These are phyloP conservation scores for Aspergillus nidulans DNA, from an alignment of 495 filamentous ascomycete species.

Conservation along the genomic window DNA sequence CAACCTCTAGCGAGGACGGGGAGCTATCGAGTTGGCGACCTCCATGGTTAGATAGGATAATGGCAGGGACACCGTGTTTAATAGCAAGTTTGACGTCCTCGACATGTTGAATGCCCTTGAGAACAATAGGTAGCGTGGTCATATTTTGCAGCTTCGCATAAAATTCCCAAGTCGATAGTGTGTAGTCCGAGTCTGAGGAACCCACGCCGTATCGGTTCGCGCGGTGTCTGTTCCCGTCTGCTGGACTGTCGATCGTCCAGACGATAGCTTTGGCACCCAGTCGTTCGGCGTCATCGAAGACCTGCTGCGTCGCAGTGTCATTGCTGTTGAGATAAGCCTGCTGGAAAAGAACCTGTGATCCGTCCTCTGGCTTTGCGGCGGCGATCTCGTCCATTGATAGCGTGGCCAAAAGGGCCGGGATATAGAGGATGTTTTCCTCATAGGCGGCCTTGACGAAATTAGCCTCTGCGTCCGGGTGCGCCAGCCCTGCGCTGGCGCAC, in stretches of 20 bases:
- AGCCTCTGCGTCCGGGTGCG: conserved; percentile 28
- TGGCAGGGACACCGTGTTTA: conserved; percentile 13
- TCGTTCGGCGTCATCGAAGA: conserved; percentile 27
- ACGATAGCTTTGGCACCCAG: conserved; percentile 35
- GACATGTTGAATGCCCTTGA: conserved; percentile 41
- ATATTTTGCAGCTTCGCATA: conserved; percentile 21
- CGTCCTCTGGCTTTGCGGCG: conserved; percentile 9
- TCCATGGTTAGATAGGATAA: conserved; percentile 20
- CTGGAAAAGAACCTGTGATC: conserved; percentile 26
- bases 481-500: conserved; percentile 30
- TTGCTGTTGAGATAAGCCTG: conserved; percentile 35
- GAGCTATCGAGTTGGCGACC: conserved; percentile 14
- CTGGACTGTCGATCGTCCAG: conserved; percentile 36
- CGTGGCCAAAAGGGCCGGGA: conserved; percentile 6
- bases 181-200: conserved; percentile 6
- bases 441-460: conserved; percentile 32
- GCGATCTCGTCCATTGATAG: conserved; percentile 13
- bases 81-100: conserved; percentile 36
- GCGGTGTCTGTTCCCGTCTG: conserved; percentile 33
- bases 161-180: conserved; percentile 7
- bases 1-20: neutral
- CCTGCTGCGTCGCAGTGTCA: conserved; percentile 24
- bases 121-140: conserved; percentile 34
- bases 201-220: conserved; percentile 24
- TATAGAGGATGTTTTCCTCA: conserved; percentile 33